Evolutionary conservation across 164 flowering plant species (phyloP).

Genomic region (Warburgia ugandensis): DNA sequence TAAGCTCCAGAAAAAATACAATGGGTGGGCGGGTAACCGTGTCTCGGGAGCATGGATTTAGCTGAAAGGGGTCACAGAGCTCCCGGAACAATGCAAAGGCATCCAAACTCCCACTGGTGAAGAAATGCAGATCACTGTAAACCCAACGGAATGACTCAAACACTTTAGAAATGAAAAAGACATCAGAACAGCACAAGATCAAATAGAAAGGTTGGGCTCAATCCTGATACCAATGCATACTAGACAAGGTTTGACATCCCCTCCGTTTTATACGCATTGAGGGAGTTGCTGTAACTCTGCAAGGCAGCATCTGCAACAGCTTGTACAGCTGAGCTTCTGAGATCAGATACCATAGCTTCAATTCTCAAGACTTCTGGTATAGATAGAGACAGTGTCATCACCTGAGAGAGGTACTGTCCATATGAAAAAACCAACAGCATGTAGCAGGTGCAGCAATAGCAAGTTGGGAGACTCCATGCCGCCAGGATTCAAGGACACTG

Average conservation of each 20-base stretch:
- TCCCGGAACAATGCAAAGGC: too few relatives aligned
- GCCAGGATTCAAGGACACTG: conserved; percentile 47
- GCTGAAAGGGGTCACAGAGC: too few relatives aligned
- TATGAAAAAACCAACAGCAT: conserved; percentile 78
- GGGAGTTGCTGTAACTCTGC: conserved; percentile 75
- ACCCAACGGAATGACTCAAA: too few relatives aligned
- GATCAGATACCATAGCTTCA: conserved; percentile 48
- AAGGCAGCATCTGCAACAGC: conserved; percentile 48
- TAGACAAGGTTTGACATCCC: neutral
- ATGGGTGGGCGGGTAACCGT: too few relatives aligned
- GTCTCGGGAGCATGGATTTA: too few relatives aligned
- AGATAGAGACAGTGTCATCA: conserved; percentile 75
- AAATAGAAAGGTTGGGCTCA: neutral
- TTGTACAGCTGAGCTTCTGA: conserved; percentile 39
- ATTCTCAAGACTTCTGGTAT: conserved; percentile 49
- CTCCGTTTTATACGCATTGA: conserved; percentile 37
- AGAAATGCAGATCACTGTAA: too few relatives aligned
- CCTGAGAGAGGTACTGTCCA: conserved; percentile 60
- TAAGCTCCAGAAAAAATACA: too few relatives aligned
- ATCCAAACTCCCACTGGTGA: too few relatives aligned
- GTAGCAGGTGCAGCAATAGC: conserved; percentile 53
- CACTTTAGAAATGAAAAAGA: too few relatives aligned
- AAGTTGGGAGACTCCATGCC: conserved; percentile 25
- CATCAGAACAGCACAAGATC: neutral
- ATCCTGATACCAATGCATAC: neutral